These are phyloP conservation scores for Vicia villosa DNA, from an alignment of 306 rosid genomes.

Conservation along the genomic window DNA sequence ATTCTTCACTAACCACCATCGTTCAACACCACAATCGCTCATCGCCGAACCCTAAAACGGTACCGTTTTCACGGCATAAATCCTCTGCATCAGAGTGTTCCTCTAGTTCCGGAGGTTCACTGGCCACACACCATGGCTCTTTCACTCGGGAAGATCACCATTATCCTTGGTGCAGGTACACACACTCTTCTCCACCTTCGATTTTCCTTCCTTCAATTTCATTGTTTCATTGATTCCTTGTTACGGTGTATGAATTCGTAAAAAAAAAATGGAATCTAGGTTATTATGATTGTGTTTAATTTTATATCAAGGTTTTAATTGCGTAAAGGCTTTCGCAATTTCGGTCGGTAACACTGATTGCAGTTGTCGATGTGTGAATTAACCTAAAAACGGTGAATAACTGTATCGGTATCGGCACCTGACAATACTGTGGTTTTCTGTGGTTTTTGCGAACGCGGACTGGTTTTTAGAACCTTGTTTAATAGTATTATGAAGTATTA, in stretches of 20 bases:
- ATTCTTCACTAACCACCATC: background rate
- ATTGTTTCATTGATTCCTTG: background rate
- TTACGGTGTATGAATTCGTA: background rate
- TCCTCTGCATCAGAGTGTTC: constrained; percentile 10
- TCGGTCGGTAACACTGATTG: too few relatives aligned
- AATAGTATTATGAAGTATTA: constrained; percentile 20
- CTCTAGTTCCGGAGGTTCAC: constrained; percentile 31
- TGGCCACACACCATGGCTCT: constrained; percentile 67
- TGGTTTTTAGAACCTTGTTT: too few relatives aligned
- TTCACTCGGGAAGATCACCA: constrained; percentile 72
- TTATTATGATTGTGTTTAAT: background rate
- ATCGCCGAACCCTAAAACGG: constrained; percentile 22
- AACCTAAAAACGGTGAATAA: too few relatives aligned
- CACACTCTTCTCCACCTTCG: constrained; percentile 8
- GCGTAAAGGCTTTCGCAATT: too few relatives aligned
- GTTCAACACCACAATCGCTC: background rate
- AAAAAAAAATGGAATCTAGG: constrained; percentile 33
- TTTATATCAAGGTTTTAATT: background rate
- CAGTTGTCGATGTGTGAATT: too few relatives aligned
- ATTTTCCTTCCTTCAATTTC: background rate
- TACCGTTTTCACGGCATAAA: constrained; percentile 2
- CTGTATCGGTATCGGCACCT: too few relatives aligned
- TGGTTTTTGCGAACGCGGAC: too few relatives aligned
- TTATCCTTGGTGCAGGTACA: constrained; percentile 92
- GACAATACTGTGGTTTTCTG: too few relatives aligned